Base-by-base conservation (phyloP, 2,329 filamentous ascomycete genomes). In the Metarhizium rileyi region DNA sequence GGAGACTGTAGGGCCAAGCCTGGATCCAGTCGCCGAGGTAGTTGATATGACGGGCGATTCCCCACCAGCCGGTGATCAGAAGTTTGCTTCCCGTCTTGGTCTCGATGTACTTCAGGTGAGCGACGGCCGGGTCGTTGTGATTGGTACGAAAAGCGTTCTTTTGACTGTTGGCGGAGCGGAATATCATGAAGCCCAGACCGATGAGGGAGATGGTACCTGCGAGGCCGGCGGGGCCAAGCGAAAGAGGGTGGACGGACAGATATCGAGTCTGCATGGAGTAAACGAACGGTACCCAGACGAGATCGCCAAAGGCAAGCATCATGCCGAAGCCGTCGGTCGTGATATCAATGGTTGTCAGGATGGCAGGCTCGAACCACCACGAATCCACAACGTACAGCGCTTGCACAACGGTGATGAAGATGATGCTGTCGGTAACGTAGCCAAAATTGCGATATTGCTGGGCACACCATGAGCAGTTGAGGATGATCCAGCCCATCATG, bases 21-120 rank as follows among this genome's bases (percentile, higher is more conserved):
- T 95, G 90, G 56, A 93, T 76, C 90, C 90, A 96, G 70, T 97
- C 91, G 47, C 90, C 91, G 1, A 95, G 70, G 69, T 97, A 96
- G 72, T 96, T 97, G 75, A 96, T 91, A 69, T 97, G 91, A 40
- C 91, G 81, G 0, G 90, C 86, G 22, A 81, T 74, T 41, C 91
- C 91, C 91, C 91, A 96, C 91, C 91, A 97, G 50, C 91, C 91
- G 1, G 86, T 85, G 3, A 83, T 82, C 55, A 96, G 76, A 27
- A 96, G 79, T 58, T 84, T 86, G 51, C 86, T 90, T 47, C 91
- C 91, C 2, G 80, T 76, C 61, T 83, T 82, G 9, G 91, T 97
- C 70, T 93, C 75, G 53, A 97, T 90, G 67, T 86, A 95, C 63
- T 86, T 81, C 57, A 96, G 80, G 62, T 95, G 84, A 40, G 81